Evolutionary conservation across 257 asterid genomes (phyloP).

Genomic region (Eucommia ulmoides): DNA sequence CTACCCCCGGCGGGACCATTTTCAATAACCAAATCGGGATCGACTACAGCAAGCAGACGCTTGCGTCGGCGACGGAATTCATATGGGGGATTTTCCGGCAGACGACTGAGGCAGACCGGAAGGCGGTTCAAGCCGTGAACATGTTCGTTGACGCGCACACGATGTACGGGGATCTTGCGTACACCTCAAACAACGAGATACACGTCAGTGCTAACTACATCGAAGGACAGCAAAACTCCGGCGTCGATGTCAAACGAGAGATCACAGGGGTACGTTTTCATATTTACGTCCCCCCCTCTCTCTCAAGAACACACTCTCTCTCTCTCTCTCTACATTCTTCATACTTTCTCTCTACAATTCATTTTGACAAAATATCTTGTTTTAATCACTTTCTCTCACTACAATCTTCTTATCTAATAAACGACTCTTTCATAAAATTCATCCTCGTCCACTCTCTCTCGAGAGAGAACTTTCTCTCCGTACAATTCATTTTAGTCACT

Average conservation of each 20-base stretch:
- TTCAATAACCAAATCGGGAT: neutral
- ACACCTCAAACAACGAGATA: neutral
- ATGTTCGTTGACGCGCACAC: neutral
- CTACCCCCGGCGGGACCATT: neutral
- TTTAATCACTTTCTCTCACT: no score
- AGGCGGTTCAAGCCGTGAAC: neutral
- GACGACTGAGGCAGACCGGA: neutral
- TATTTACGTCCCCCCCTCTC: no score
- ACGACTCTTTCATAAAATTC: no score
- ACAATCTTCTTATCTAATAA: no score
- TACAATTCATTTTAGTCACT: no score
- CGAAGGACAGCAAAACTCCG: neutral
- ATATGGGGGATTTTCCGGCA: neutral
- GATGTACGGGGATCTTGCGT: neutral
- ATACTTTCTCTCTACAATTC: no score
- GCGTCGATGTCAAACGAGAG: conserved; percentile 14
- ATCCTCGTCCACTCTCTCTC: no score
- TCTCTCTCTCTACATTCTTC: no score
- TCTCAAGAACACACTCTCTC: no score
- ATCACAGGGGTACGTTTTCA: conserved; percentile 48
- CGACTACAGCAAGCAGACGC: neutral
- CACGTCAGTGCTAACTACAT: neutral
- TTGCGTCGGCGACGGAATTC: neutral
- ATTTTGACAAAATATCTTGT: no score
- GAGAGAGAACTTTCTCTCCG: no score